Evolutionary conservation across 257 asterid species (phyloP).

Genomic region (Solanum etuberosum): DNA sequence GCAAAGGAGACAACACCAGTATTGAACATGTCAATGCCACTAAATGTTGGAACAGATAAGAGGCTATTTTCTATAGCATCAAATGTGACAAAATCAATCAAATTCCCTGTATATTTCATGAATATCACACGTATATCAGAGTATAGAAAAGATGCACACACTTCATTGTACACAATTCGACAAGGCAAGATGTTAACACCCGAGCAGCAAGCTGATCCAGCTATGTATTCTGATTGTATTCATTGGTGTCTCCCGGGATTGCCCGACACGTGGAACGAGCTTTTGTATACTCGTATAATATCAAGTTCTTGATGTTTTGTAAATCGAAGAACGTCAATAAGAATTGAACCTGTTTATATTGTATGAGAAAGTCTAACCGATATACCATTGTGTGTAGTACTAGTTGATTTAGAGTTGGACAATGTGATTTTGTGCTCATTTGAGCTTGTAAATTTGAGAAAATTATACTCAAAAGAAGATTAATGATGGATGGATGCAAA

Average conservation of each 20-base stretch:
- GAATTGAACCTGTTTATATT: not conserved
- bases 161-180: slow-evolving; percentile 57
- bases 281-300: slow-evolving; percentile 23
- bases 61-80: slow-evolving; percentile 32
- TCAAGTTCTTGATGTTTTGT: slow-evolving; percentile 12
- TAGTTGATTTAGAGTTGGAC: not conserved
- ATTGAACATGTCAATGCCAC: slow-evolving; percentile 47
- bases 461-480: not conserved
- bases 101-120: slow-evolving; percentile 31
- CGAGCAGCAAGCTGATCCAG: slow-evolving; percentile 54
- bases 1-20: slow-evolving; percentile 54
- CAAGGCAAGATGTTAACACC: slow-evolving; percentile 50
- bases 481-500: not conserved
- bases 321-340: not conserved
- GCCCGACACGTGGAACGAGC: slow-evolving; percentile 77
- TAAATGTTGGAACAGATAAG: slow-evolving; percentile 53
- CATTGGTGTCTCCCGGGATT: slow-evolving; percentile 86
- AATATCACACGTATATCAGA: slow-evolving; percentile 57
- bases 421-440: not conserved
- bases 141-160: slow-evolving; percentile 71
- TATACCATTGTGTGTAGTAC: not conserved
- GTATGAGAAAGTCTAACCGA: not conserved
- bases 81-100: slow-evolving; percentile 46
- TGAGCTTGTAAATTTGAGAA: not conserved
- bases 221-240: slow-evolving; percentile 55